Evolutionary conservation across 1,284 basidiomycete species (phyloP).

Genomic region (Rhodotorula glutinis): DNA sequence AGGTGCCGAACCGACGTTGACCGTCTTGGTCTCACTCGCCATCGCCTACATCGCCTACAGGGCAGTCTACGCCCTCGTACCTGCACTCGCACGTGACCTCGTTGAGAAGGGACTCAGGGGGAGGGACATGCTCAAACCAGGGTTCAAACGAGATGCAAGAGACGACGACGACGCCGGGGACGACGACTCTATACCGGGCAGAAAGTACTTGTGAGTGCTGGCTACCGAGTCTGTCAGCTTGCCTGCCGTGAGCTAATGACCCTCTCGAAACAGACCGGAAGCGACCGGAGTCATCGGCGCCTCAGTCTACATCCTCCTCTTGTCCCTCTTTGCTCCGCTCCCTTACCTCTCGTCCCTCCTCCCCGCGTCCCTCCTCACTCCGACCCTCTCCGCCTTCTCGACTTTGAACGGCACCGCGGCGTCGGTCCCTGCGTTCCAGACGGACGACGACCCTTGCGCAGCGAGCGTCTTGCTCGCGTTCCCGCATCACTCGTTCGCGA

Average conservation of each 20-base stretch:
- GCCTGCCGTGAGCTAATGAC: no score
- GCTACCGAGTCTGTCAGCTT: no score
- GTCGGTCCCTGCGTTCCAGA: neutral
- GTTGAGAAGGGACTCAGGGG: conserved; percentile 42
- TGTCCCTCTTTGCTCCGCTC: conserved; percentile 44
- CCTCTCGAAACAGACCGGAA: no score
- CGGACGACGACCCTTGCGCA: conserved; percentile 14
- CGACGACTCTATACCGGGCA: conserved; percentile 4
- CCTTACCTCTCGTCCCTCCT: conserved; percentile 42
- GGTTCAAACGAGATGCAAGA: conserved; percentile 27
- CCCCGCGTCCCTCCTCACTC: conserved; percentile 62
- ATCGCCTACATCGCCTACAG: conserved; percentile 34
- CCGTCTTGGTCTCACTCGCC: conserved; percentile 15
- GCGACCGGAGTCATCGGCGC: conserved; percentile 87
- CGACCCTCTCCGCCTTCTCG: conserved; percentile 67
- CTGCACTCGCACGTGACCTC: conserved; percentile 35
- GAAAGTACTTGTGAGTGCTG: conserved; percentile 14
- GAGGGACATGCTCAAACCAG: conserved; percentile 43
- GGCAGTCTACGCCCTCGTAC: conserved; percentile 38
- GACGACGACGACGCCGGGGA: neutral
- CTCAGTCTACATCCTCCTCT: conserved; percentile 72
- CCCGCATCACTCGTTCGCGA: conserved; percentile 59
- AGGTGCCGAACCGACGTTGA: conserved; percentile 23
- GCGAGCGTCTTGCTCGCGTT: conserved; percentile 30
- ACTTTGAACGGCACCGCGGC: conserved; percentile 70